These are phyloP conservation scores for Termitomyces sp. DNA, from an alignment of 768 basidiomycete genomes.

Conservation along the genomic window DNA sequence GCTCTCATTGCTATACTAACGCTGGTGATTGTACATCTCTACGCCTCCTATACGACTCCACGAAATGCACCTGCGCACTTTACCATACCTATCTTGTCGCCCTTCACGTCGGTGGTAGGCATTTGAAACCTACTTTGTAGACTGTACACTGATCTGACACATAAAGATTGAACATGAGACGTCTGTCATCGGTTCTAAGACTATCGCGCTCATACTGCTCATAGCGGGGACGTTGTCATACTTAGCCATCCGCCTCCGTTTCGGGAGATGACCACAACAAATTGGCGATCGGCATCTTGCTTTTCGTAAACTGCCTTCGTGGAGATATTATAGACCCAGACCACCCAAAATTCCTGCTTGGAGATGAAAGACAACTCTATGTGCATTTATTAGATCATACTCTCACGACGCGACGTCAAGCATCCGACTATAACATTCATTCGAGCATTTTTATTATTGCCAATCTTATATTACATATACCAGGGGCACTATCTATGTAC, in stretches of 20 bases:
- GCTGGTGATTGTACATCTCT: conserved; percentile 30
- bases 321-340: too few species aligned
- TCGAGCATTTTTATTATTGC: background rate
- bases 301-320: background rate
- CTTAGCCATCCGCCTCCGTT: conserved; percentile 39
- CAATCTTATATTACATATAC: too few species aligned
- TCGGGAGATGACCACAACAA: conserved; percentile 13
- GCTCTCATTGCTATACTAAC: conserved; percentile 31
- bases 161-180: conserved; percentile 74
- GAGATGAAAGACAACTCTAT: too few species aligned
- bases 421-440: background rate
- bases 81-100: conserved; percentile 75
- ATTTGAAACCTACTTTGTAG: background rate
- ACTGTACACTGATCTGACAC: background rate
- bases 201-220: conserved; percentile 36
- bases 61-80: conserved; percentile 52
- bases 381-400: background rate
- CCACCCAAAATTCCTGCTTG: too few species aligned
- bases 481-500: background rate
- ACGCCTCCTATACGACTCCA: conserved; percentile 23
- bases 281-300: background rate
- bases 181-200: conserved; percentile 52
- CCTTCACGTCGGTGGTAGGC: conserved; percentile 72
- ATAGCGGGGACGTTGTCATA: conserved; percentile 40
- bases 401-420: background rate